Base-by-base conservation (phyloP, 129 eudicot species). In the Kitagawia praeruptora region DNA sequence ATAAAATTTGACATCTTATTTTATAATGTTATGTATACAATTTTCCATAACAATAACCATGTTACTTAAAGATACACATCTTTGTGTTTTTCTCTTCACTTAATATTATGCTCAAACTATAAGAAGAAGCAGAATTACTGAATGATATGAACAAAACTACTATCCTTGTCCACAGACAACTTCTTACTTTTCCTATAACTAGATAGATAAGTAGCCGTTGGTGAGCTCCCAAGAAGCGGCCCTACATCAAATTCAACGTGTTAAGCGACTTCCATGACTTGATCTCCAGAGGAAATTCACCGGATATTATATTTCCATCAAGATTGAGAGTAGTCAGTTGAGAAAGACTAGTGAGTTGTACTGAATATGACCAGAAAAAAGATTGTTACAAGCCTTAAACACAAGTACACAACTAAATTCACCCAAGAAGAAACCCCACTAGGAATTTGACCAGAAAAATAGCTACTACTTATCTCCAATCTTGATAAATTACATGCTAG, bases 231-330 rank as follows among this genome's bases (percentile, higher is more conserved):
- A 31, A 31, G 34, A 31, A 31, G 34, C 34, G 34, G 34, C 1
- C 0, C 34, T 0, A 31, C 34, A 31, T 31, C 34, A 95, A 86
- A 81, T 87, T 84, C 80, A 95, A 79, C 12, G 84, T 81, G 31
- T 88, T 88, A 8, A 95, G 82, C n/a, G 88, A 88, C 23, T 77
- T 79, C 99, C 99, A 95, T 16, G 98, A 90, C 56, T 74, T 56
- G n/a, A 92, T 85, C 42, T 84, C 77, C 0, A 85, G 56, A 11
- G 99, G 97, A 75, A 95, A 84, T 75, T 81, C 85, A 46, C 99
- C 96, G 14, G 97, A 87, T 77, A 95, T 80, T 7, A 81, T 83
- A 81, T 95, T 95, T 21, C 99, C 93, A 38, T 92, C 96, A 10
- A 95, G 93, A 27, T 19, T 44, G 15, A 95, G 85, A 15, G 87